Evolutionary conservation across 2,329 filamentous ascomycete species (phyloP), one percentile per base, ranked within the genome.

Genomic region (Emmonsiellopsis sp.): DNA sequence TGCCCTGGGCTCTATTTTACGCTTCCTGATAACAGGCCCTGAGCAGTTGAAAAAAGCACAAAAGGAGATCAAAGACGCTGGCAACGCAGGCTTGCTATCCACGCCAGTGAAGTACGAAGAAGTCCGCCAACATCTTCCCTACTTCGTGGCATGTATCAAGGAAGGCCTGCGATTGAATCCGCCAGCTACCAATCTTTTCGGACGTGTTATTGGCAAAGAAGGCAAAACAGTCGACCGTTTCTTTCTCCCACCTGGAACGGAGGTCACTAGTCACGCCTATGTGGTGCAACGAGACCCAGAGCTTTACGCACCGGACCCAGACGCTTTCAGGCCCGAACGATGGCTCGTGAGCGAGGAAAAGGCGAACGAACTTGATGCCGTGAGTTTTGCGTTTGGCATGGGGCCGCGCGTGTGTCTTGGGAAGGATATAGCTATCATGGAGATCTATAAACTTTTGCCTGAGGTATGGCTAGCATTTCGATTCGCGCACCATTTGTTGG

Each of bases 321-420:
- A 72, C 10, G 67, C 68, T 5, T 77, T 75, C 57, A 63, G 65
- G 30, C 75, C 75, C 0, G 75, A 78, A 55, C 63, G 75, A n/a
- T 76, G 76, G 73, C 58, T 75, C 0, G 69, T 73, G 42, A 71
- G 68, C 49, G 30, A 30, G 32, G 54, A 53, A 15, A 40, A 38
- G 13, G 42, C 40, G 9, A 49, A 51, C 7, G 48, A 44, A 37
- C 53, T 60, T 46, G 58, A 60, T 26, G 53, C 53, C 9, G 38
- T 44, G 5, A 57, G 54, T 49, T 62, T 63, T 32, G 53, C 53
- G 1, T 63, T 63, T 50, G 61, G 61, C 2, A 41, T 58, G 1
- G 61, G 61, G 2, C 44, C 57, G 9, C 55, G 61, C 7, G 54
- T 57, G 34, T 63, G 61, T 46, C 30, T 63, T 7, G 61, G 62